Percentiles rank a stretch among this genome's conserved stretches.
Evolutionary conservation across 495 filamentous ascomycete genomes (phyloP).

Genomic region (Mycothermus thermophilus): DNA sequence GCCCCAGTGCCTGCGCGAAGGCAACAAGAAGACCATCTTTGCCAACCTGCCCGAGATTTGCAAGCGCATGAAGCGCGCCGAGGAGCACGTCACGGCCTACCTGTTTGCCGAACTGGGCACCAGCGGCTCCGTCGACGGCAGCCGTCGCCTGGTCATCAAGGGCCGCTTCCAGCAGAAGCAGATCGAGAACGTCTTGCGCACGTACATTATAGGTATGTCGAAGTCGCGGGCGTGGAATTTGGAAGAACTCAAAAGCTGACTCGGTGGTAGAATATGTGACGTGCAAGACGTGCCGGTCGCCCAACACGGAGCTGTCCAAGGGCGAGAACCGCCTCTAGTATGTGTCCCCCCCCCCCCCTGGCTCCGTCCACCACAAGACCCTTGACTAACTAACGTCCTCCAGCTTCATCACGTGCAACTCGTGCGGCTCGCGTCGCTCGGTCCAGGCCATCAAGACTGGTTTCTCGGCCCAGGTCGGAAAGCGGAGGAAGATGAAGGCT

Average conservation of each 20-base stretch:
- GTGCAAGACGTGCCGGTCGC: conserved; percentile 90
- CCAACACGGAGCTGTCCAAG: conserved; percentile 93
- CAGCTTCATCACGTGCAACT: conserved; percentile 40
- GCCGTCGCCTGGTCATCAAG: conserved; percentile 89
- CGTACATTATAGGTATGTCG: conserved; percentile 66
- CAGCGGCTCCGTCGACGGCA: conserved; percentile 84
- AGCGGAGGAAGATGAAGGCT: conserved; percentile 57
- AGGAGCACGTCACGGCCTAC: conserved; percentile 94
- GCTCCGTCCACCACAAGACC: too few relatives aligned
- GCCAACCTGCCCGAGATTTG: conserved; percentile 62
- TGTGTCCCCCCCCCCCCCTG: conserved; percentile 30
- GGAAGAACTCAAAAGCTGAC: too few relatives aligned
- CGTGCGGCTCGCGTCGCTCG: conserved; percentile 76
- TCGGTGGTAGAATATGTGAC: conserved; percentile 78
- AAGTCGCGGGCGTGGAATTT: background rate
- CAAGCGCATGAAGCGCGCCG: conserved; percentile 84
- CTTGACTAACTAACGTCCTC: conserved; percentile 26
- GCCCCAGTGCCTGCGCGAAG: conserved; percentile 97
- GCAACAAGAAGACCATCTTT: conserved; percentile 99
- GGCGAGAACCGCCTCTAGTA: conserved; percentile 79
- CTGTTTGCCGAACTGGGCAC: conserved; percentile 97
- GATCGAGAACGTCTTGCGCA: conserved; percentile 85
- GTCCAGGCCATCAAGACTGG: conserved; percentile 98
- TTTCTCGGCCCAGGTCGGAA: conserved; percentile 96
- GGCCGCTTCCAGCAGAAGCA: conserved; percentile 98